Evolutionary conservation across 2,329 filamentous ascomycete genomes (phyloP), one percentile per base, ranked within the genome.

Genomic region (Rosellinia necatrix): DNA sequence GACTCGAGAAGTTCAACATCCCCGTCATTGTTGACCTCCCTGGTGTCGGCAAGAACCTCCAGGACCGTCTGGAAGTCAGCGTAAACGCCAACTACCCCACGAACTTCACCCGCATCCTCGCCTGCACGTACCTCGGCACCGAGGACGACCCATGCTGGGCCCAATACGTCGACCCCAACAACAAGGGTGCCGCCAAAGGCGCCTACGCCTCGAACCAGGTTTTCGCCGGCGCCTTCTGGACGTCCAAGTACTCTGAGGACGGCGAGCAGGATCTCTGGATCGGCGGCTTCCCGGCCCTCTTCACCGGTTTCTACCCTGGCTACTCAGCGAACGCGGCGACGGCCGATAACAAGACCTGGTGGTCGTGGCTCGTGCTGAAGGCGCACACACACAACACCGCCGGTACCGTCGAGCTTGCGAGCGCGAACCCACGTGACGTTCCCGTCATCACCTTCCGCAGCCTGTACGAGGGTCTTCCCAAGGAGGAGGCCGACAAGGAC

Each of bases 391-490:
- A 78, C 56, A 86, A 90, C 59, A 74, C 65, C 1, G 81, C 79
- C 7, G 88, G 88, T 3, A 81, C 78, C 1, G 86, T 91, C 7
- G 78, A 71, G 3, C 79, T 91, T 2, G 75, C 75, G 12, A 87
- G 82, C 0, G 72, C 80, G 0, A 80, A 90, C 66, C 87, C 88
- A 0, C 80, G 82, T 0, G 86, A 89, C 50, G 73, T 77, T 2
- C 88, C 88, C 0, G 68, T 80, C 4, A 87, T 90, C 63, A 74
- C 75, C 52, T 88, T 86, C 74, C 82, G 84, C 70, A 86, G 79
- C 68, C 86, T 83, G 70, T 76, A 79, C 50, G 74, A 76, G 0
- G 81, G 81, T 15, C 51, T 50, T 21, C 12, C 34, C 19, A 72
- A 67, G 19, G 74, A 77, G 15, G 80, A 81, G 5, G 72, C 75